A percentile compares a stretch with the other conserved stretches of the same genome.
Evolutionary conservation across 2,329 filamentous ascomycete genomes (phyloP).

Genomic region (Lachnellula cervina): DNA sequence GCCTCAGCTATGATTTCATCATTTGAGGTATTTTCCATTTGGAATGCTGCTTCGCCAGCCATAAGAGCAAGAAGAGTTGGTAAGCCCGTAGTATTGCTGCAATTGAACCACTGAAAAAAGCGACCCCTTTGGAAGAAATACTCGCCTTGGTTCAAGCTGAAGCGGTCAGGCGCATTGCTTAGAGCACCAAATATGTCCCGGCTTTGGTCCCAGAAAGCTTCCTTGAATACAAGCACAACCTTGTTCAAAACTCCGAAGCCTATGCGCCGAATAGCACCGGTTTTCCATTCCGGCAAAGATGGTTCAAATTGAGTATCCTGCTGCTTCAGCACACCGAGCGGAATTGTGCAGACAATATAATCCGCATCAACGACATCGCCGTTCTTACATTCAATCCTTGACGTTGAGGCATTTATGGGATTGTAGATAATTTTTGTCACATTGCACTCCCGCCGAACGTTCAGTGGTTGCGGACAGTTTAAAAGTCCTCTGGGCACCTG

Average conservation of each 20-base stretch:
- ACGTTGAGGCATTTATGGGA: slow-evolving; percentile 42
- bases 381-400: slow-evolving; percentile 69
- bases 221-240: slow-evolving; percentile 82
- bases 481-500: slow-evolving; percentile 85
- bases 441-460: slow-evolving; percentile 67
- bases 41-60: slow-evolving; percentile 89
- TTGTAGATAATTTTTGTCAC: slow-evolving; percentile 70
- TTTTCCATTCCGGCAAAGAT: slow-evolving; percentile 82
- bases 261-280: slow-evolving; percentile 71
- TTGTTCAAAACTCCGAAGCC: slow-evolving; percentile 96
- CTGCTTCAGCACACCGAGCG: slow-evolving; percentile 88
- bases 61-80: slow-evolving; percentile 88
- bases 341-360: slow-evolving; percentile 82
- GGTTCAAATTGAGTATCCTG: slow-evolving; percentile 80
- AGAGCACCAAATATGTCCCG: slow-evolving; percentile 93
- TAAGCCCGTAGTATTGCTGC: slow-evolving; percentile 80
- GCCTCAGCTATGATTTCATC: slow-evolving; percentile 75
- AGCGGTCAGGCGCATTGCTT: slow-evolving; percentile 62
- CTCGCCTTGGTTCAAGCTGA: slow-evolving; percentile 72
- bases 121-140: slow-evolving; percentile 78
- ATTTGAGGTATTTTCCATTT: slow-evolving; percentile 74
- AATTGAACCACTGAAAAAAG: slow-evolving; percentile 98
- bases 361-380: slow-evolving; percentile 78
- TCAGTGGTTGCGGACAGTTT: slow-evolving; percentile 68
- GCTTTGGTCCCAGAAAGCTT: slow-evolving; percentile 84